These are phyloP conservation scores for Pisolithus tinctorius DNA, from an alignment of 768 basidiomycete genomes.

Conservation along the genomic window DNA sequence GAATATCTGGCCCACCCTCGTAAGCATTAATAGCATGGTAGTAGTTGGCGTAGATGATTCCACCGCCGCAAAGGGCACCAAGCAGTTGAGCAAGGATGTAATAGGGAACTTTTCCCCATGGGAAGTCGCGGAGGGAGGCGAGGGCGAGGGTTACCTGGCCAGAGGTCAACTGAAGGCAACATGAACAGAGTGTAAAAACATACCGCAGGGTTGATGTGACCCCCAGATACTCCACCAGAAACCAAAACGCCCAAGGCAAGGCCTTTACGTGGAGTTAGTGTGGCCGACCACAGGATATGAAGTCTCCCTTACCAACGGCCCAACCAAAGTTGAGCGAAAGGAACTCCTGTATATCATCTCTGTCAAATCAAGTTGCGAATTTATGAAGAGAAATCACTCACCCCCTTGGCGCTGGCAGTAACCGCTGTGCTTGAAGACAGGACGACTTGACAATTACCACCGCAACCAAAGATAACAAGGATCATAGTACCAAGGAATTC, in stretches of 20 bases:
- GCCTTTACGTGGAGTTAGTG: slow-evolving; percentile 24
- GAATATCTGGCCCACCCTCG: slow-evolving; percentile 47
- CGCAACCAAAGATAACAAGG: slow-evolving; percentile 53
- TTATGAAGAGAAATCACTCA: slow-evolving; percentile 27
- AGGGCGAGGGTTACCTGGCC: slow-evolving; percentile 60
- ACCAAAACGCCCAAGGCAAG: slow-evolving; percentile 65
- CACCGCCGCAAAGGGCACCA: slow-evolving; percentile 55
- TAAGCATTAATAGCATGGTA: slow-evolving; percentile 59
- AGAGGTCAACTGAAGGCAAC: slow-evolving; percentile 1
- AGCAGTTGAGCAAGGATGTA: slow-evolving; percentile 61
- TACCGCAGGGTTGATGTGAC: slow-evolving; percentile 71
- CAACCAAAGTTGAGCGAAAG: slow-evolving; percentile 24
- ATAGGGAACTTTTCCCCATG: slow-evolving; percentile 72
- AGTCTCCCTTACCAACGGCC: slow-evolving; percentile 21
- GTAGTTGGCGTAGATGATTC: slow-evolving; percentile 57
- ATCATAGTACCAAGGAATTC: slow-evolving; percentile 60
- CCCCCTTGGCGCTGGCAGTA: slow-evolving; percentile 46
- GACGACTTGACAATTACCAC: slow-evolving; percentile 50
- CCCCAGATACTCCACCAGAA: slow-evolving; percentile 60
- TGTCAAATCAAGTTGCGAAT: not conserved
- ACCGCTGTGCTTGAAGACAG: slow-evolving; percentile 42
- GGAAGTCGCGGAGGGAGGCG: slow-evolving; percentile 65
- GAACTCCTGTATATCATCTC: slow-evolving; percentile 8
- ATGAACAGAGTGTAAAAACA: slow-evolving; percentile 8
- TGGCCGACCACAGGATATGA: not conserved